Evolutionary conservation across 2,329 filamentous ascomycete genomes (phyloP).

Genomic region (Cladophialophora bantiana): DNA sequence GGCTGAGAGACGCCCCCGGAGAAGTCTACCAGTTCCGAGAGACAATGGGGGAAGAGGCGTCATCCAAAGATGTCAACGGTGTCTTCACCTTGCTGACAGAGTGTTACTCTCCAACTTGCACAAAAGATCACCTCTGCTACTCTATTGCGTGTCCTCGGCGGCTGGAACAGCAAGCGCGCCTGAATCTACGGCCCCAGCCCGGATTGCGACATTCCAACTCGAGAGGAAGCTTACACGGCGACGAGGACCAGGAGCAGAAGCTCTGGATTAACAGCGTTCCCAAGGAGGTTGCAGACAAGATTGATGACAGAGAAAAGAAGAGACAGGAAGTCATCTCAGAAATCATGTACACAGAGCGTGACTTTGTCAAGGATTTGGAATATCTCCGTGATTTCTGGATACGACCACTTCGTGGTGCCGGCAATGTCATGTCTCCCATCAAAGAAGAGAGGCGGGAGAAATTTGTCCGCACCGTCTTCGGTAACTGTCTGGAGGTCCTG

Average conservation of each 20-base stretch:
- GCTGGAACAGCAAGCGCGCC: conserved; percentile 89
- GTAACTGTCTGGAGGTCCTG: conserved; percentile 94
- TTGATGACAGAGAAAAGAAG: conserved; percentile 93
- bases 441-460: conserved; percentile 85
- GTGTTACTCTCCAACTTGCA: conserved; percentile 98
- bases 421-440: conserved; percentile 77
- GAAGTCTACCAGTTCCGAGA: conserved; percentile 98
- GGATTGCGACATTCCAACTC: conserved; percentile 78
- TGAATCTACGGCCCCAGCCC: conserved; percentile 92
- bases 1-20: conserved; percentile 87
- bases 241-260: conserved; percentile 93
- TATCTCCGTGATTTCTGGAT: conserved; percentile 99
- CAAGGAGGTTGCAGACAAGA: conserved; percentile 89
- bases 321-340: conserved; percentile 98
- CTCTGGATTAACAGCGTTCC: conserved; percentile 99
- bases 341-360: conserved; percentile 96
- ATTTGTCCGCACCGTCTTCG: conserved; percentile 93
- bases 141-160: conserved; percentile 95
- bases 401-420: conserved; percentile 76
- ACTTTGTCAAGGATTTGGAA: conserved; percentile 98
- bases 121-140: conserved; percentile 92
- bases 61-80: conserved; percentile 80
- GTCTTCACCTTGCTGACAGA: conserved; percentile 96
- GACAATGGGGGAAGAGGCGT: conserved; percentile 79
- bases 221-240: conserved; percentile 78